Conservation (phyloP, 495 filamentous ascomycete species). For the Penicillium roqueforti region DNA sequence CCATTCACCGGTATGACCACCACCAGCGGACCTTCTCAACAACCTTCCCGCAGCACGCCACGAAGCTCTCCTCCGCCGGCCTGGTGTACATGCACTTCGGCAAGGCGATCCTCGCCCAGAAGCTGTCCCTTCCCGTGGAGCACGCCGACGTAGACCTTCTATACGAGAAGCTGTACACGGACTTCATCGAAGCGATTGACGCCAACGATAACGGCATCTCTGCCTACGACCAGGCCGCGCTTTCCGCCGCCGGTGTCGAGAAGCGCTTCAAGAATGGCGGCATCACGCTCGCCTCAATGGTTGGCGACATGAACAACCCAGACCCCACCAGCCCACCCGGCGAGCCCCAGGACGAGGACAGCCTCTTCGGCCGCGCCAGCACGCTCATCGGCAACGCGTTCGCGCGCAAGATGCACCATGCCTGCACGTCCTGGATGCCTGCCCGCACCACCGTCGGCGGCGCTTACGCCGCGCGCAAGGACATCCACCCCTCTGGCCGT, state of each 20-base stretch:
- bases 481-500: conserved; percentile 67
- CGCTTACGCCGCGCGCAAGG: conserved; percentile 60
- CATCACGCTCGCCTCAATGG: conserved; percentile 77
- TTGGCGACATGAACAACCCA: conserved; percentile 73
- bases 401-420: conserved; percentile 60
- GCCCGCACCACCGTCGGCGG: conserved; percentile 71
- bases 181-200: conserved; percentile 93
- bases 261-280: conserved; percentile 78
- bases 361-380: conserved; percentile 70
- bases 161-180: conserved; percentile 84
- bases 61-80: conserved; percentile 89
- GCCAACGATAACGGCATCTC: conserved; percentile 95
- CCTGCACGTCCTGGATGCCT: conserved; percentile 68
- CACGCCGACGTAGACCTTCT: conserved; percentile 65
- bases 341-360: conserved; percentile 75
- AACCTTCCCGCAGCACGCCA: conserved; percentile 69
- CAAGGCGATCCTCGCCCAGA: conserved; percentile 67
- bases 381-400: conserved; percentile 83
- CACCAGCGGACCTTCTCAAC: conserved; percentile 89
- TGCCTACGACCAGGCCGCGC: conserved; percentile 62
- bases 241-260: conserved; percentile 61
- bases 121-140: conserved; percentile 57
- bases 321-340: conserved; percentile 37
- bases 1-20: conserved; percentile 82
- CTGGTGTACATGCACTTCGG: conserved; percentile 97